These are phyloP conservation scores for Lactarius trivialis DNA, from an alignment of 768 basidiomycete species.

Conservation along the genomic window DNA sequence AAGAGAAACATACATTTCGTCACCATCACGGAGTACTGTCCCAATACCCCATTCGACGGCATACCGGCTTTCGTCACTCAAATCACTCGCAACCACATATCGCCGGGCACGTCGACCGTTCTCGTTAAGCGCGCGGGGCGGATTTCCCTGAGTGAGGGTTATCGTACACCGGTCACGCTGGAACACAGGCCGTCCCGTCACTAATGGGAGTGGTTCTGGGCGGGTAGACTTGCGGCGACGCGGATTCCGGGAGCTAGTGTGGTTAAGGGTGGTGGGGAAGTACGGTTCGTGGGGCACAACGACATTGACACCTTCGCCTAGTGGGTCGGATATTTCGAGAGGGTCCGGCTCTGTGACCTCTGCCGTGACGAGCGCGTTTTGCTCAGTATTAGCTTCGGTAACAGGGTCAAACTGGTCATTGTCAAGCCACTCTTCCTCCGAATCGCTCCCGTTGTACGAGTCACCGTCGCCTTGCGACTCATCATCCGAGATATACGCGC, in stretches of 20 bases:
- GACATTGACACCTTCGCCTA: conserved; percentile 90
- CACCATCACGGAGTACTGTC: conserved; percentile 90
- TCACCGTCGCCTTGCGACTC: conserved; percentile 40
- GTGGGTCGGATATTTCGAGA: conserved; percentile 57
- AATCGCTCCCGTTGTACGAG: conserved; percentile 49
- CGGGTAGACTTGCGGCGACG: conserved; percentile 56
- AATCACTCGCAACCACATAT: conserved; percentile 90
- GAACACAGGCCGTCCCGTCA: conserved; percentile 75
- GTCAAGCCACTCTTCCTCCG: conserved; percentile 52
- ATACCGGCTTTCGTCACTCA: conserved; percentile 90
- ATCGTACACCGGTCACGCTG: conserved; percentile 92
- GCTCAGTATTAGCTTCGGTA: conserved; percentile 85
- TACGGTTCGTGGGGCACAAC: conserved; percentile 80
- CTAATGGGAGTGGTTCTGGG: conserved; percentile 57
- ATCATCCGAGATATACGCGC: conserved; percentile 64
- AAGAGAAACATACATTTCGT: conserved; percentile 57
- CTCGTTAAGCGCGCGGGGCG: conserved; percentile 43
- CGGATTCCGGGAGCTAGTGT: conserved; percentile 31
- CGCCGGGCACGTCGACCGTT: conserved; percentile 49
- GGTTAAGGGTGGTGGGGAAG: conserved; percentile 67
- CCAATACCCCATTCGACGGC: conserved; percentile 99
- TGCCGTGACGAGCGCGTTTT: conserved; percentile 55
- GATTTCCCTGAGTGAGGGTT: conserved; percentile 80
- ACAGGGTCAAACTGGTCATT: conserved; percentile 67
- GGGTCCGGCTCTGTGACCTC: conserved; percentile 49